A percentile compares a stretch with the other conserved stretches of the same genome.
phyloP scores from a whole-genome alignment of 805 yeast species.

The Starmerella potacharoeniae region DNA sequence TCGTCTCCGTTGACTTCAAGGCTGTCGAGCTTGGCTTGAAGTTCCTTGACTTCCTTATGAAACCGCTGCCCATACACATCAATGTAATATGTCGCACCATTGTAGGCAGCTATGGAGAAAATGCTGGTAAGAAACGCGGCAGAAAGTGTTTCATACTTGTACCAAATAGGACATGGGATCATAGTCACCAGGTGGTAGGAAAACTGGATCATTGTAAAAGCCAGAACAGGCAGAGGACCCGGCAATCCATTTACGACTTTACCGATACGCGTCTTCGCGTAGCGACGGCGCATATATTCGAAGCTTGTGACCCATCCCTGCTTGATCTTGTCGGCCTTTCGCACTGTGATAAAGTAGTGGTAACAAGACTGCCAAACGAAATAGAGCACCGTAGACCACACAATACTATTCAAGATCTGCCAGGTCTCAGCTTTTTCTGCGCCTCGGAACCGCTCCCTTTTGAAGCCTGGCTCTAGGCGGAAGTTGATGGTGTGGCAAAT shows the following conservation, averaged over 20 bases:
- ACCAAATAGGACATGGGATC: slow-evolving; percentile 86
- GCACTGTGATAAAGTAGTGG: slow-evolving; percentile 84
- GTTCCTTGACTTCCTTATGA: slow-evolving; percentile 67
- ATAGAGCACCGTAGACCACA: slow-evolving; percentile 72
- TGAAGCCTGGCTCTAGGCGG: slow-evolving; percentile 45
- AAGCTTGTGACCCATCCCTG: slow-evolving; percentile 82
- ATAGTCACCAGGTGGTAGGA: slow-evolving; percentile 76
- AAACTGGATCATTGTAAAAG: slow-evolving; percentile 78
- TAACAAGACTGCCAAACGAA: slow-evolving; percentile 82
- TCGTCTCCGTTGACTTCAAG: slow-evolving; percentile 34
- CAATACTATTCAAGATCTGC: slow-evolving; percentile 57
- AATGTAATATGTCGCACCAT: slow-evolving; percentile 90
- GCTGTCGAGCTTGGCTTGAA: slow-evolving; percentile 59
- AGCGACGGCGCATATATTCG: slow-evolving; percentile 65
- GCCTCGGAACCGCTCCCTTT: slow-evolving; percentile 61
- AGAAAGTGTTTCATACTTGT: slow-evolving; percentile 54
- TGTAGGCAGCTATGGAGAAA: slow-evolving; percentile 71
- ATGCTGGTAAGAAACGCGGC: slow-evolving; percentile 56
- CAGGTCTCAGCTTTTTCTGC: slow-evolving; percentile 58
- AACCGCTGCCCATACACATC: slow-evolving; percentile 85
- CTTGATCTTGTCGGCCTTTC: slow-evolving; percentile 64
- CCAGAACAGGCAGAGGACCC: slow-evolving; percentile 73
- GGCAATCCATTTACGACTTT: slow-evolving; percentile 71
- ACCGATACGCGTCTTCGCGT: slow-evolving; percentile 56
- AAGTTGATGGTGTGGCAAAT: slow-evolving; percentile 81